Conservation (phyloP, 2,329 filamentous ascomycete species). For the Xenosphaeropsis pyriputrescens region DNA sequence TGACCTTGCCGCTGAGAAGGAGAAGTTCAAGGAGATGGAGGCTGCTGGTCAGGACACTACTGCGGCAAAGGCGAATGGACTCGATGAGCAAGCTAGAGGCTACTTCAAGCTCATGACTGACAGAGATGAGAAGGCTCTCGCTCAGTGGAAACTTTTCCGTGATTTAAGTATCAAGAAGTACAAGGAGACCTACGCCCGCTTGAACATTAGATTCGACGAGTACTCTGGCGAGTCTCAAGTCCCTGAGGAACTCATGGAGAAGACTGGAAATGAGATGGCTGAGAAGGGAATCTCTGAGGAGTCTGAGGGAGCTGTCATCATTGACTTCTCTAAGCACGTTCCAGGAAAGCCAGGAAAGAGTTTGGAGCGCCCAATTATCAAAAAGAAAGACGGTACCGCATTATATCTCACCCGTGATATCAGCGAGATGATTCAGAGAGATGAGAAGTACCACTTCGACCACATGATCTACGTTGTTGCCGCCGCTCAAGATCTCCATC, state of each 20-base stretch:
- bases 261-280: conserved; percentile 43
- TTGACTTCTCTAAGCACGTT: conserved; percentile 57
- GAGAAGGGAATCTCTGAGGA: conserved; percentile 52
- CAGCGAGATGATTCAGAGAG: conserved; percentile 54
- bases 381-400: conserved; percentile 61
- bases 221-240: conserved; percentile 66
- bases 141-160: conserved; percentile 50
- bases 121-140: conserved; percentile 42
- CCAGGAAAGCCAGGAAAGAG: conserved; percentile 52
- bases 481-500: conserved; percentile 56
- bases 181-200: conserved; percentile 50
- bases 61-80: conserved; percentile 34
- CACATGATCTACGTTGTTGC: conserved; percentile 73
- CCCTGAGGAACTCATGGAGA: conserved; percentile 48
- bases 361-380: conserved; percentile 55
- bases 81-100: conserved; percentile 61
- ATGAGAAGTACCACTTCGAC: conserved; percentile 52
- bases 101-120: conserved; percentile 63
- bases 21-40: conserved; percentile 42
- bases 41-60: conserved; percentile 27
- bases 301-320: conserved; percentile 56
- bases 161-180: conserved; percentile 54
- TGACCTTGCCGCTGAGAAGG: conserved; percentile 49
- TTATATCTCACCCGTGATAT: conserved; percentile 70
- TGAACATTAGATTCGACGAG: conserved; percentile 59